Evolutionary conservation across 108 stramenopile species (phyloP), one percentile per base, ranked within the genome.

Genomic region (Cylindrotheca closterium): DNA sequence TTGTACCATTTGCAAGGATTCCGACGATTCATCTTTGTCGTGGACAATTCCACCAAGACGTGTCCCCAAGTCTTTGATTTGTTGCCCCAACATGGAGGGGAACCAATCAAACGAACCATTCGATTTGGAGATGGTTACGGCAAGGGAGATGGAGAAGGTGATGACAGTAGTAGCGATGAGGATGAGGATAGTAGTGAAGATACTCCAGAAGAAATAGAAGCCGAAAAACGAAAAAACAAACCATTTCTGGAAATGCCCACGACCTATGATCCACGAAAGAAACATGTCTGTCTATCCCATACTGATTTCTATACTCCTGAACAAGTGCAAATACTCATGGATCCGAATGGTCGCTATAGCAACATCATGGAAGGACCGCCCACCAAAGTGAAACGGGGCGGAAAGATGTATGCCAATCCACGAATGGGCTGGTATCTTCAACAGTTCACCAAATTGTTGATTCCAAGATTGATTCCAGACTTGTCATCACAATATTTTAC

Each of bases 51-150:
- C 22, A 32, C 55, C 55, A 50, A 3, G 26, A 30, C 49, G 25
- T 62, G 60, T 22, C 29, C 48, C 0, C 12, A 24, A 1, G 19
- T 62, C 1, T 50, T 62, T 19, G 60, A 62, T 62, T 29, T 62
- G 29, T 27, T 62, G 12, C 60, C 60, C 31, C 60, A 62, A 49
- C 60, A 62, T n/a, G n/a, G n/a, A n/a, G n/a, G n/a, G n/a, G n/a
- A n/a, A n/a, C n/a, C n/a, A n/a, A n/a, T n/a, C n/a, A n/a, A n/a
- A n/a, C n/a, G n/a, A n/a, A n/a, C n/a, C n/a, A n/a, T n/a, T n/a
- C n/a, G n/a, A n/a, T n/a, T n/a, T n/a, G n/a, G n/a, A n/a, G n/a
- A n/a, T n/a, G n/a, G n/a, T n/a, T n/a, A n/a, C n/a, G n/a, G n/a
- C n/a, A n/a, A n/a, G n/a, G n/a, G n/a, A n/a, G n/a, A n/a, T n/a